Base-by-base conservation (phyloP, 805 yeast genomes). In the Grigorovia yakushimaensis region DNA sequence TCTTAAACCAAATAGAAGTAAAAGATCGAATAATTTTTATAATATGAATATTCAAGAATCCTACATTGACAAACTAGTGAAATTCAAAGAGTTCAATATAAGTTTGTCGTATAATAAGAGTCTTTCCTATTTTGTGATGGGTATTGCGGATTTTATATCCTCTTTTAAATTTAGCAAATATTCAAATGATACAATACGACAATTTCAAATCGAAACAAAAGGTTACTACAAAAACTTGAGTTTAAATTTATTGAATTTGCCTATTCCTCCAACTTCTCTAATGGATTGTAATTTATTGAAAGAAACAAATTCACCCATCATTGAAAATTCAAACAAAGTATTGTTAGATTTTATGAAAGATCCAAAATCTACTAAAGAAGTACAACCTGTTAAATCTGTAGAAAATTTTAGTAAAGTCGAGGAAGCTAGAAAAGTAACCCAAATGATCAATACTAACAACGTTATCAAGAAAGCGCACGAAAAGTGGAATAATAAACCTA, bases 81-180 rank as follows among this genome's bases (percentile, higher is more conserved):
- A 41, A 6, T 59, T 60, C 33, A 52, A 51, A 21, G 59, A 59
- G 39, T 48, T 47, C 22, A 40, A 33, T 20, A 21, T 59, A 8
- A 24, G 27, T 21, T 35, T 45, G 3, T 24, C 42, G 2, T 44
- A 18, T 13, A 46, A 45, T 15, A 21, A 24, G 17, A 50, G 50
- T 35, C 43, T 57, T 1, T 47, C 51, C 7, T 42, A 48, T 23
- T 55, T 59, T 41, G 49, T 56, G 39, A 43, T 45, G 13, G 50
- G 51, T 13, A 17, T 60, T 2, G 30, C 52, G 3, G 41, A 45
- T 11, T 49, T 54, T 17, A 45, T 60, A 18, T 21, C 50, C 8
- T 43, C 46, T 11, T 21, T 55, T 6, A 54, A 52, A 37, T 61
- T 59, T 50, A 55, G 60, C 4, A 57, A 60, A 19, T 22, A 47